Evolutionary conservation across 2,329 filamentous ascomycete species (phyloP).

Genomic region (Chaetomiaceae sp.): DNA sequence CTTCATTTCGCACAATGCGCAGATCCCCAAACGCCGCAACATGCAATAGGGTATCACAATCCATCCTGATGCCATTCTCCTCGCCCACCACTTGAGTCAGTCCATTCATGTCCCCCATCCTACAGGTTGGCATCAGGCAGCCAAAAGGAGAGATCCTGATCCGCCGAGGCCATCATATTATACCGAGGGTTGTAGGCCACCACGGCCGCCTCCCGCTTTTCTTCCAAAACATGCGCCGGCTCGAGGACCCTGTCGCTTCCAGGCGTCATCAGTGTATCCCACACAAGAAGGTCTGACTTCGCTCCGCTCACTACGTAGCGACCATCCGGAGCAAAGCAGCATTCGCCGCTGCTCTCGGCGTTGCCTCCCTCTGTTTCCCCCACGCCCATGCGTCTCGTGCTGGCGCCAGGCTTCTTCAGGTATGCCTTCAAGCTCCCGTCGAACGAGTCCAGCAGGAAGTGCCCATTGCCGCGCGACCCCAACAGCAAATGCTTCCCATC

Average conservation of each 20-base stretch:
- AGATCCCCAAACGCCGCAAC: conserved; percentile 12
- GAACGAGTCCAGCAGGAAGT: conserved; percentile 93
- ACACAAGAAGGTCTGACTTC: conserved; percentile 71
- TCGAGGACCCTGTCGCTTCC: conserved; percentile 56
- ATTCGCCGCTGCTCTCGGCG: conserved; percentile 66
- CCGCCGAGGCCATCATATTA: conserved; percentile 87
- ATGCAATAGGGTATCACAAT: conserved; percentile 20
- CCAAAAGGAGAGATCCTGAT: conserved; percentile 79
- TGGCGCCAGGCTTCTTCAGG: conserved; percentile 55
- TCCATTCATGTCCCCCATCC: too few species aligned
- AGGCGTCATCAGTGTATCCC: conserved; percentile 67
- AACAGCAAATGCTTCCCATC: conserved; percentile 85
- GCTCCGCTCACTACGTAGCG: conserved; percentile 82
- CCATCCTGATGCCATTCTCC: not conserved
- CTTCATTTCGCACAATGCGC: not conserved
- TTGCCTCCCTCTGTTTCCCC: conserved; percentile 45
- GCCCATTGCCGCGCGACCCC: conserved; percentile 76
- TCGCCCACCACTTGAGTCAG: too few species aligned
- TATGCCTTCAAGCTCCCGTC: conserved; percentile 74
- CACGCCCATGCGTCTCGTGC: conserved; percentile 48
- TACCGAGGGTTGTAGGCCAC: conserved; percentile 86
- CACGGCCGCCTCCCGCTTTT: conserved; percentile 65
- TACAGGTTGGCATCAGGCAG: conserved; percentile 61
- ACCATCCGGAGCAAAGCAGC: conserved; percentile 85
- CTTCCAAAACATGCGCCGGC: conserved; percentile 61